Percentiles rank a stretch among this genome's conserved stretches.
Evolutionary conservation across 2,329 filamentous ascomycete genomes (phyloP).

Genomic region (Colletotrichum eremochloae): DNA sequence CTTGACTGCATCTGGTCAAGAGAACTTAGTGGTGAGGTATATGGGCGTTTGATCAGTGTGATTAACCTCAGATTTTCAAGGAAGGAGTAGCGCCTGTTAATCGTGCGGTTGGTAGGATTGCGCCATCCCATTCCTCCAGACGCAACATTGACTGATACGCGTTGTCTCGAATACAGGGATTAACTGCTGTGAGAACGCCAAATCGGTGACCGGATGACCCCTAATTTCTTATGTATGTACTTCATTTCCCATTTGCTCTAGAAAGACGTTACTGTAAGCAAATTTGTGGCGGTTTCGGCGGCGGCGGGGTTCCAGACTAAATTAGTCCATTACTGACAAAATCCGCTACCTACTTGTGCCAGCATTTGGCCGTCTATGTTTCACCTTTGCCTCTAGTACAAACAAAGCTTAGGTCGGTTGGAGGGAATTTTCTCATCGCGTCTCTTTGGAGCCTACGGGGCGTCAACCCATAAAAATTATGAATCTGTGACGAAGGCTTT

Average conservation of each 20-base stretch:
- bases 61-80: not conserved
- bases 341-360: not conserved
- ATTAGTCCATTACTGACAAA: not conserved
- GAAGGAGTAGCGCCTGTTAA: not conserved
- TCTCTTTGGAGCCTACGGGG: not conserved
- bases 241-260: not conserved
- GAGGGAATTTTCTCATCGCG: not conserved
- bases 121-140: not conserved
- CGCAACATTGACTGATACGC: not conserved
- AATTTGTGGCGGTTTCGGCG: not conserved
- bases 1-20: not conserved
- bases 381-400: not conserved
- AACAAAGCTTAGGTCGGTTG: not conserved
- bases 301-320: not conserved
- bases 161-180: not conserved
- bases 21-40: conserved; percentile 8
- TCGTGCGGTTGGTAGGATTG: not conserved
- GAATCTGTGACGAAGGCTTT: too few relatives aligned
- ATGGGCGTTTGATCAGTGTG: conserved; percentile 11
- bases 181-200: too few relatives aligned
- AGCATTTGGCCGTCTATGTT: not conserved
- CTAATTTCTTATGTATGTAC: too few relatives aligned
- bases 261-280: not conserved
- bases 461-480: too few relatives aligned
- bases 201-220: too few relatives aligned